phyloP scores from a whole-genome alignment of 306 rosid genomes.

The Dalbergia cochinchinensis region DNA sequence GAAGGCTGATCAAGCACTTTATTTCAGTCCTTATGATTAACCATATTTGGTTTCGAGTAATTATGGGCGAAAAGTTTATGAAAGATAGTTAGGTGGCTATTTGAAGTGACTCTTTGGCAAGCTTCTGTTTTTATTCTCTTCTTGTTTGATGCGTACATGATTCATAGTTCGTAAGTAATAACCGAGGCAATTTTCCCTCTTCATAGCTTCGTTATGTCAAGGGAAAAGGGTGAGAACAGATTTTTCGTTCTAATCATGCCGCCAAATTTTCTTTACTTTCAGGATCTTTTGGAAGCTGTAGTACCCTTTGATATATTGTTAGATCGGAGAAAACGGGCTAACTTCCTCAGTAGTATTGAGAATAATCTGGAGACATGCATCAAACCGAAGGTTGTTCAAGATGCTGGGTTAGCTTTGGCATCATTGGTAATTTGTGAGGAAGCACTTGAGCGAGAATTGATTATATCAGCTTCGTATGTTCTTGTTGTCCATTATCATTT shows the following conservation, averaged over 20 bases:
- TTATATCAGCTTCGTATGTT: constrained; percentile 93
- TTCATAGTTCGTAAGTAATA: constrained; percentile 22
- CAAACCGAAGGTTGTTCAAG: constrained; percentile 83
- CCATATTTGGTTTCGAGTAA: too few species aligned
- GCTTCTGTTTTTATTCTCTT: constrained; percentile 1
- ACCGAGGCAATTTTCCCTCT: constrained; percentile 31
- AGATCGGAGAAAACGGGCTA: constrained; percentile 78
- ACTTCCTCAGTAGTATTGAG: constrained; percentile 67
- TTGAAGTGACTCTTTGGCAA: constrained; percentile 37
- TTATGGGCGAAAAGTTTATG: not conserved
- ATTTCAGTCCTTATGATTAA: not conserved
- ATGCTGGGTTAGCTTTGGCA: constrained; percentile 89
- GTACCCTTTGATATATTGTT: constrained; percentile 86
- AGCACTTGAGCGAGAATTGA: constrained; percentile 90
- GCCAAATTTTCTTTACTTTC: constrained; percentile 43
- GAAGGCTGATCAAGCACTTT: not conserved
- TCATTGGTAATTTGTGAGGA: constrained; percentile 88
- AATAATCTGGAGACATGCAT: constrained; percentile 54
- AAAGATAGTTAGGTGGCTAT: constrained; percentile 33
- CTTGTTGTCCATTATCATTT: constrained; percentile 45
- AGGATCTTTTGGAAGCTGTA: constrained; percentile 97
- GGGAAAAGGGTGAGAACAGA: constrained; percentile 37
- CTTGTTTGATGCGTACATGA: constrained; percentile 16
- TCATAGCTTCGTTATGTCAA: constrained; percentile 27
- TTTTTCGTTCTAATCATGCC: constrained; percentile 28